Base-by-base conservation (phyloP, 2,329 filamentous ascomycete genomes). In the Basipetospora chlamydospora region DNA sequence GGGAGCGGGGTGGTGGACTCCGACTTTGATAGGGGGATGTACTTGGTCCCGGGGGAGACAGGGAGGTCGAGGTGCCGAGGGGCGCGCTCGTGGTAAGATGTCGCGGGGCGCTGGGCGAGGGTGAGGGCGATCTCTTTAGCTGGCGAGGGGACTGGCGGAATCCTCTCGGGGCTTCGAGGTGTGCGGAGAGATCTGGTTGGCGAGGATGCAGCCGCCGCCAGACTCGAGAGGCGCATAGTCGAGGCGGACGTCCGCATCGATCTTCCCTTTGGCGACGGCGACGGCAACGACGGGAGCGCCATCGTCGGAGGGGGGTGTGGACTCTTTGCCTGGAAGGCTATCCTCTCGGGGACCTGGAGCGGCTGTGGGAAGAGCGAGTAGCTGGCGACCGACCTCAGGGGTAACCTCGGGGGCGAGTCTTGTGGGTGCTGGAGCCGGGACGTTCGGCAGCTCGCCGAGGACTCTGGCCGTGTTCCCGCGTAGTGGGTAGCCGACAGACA, bases 341-440 rank as follows among this genome's bases (percentile, higher is more conserved):
- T 25, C 22, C 35, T 37, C n/a, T 30, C n/a, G n/a, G 28, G 20
- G 16, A 23, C 10, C 35, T 32, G 20, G 21, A 29, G 28, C 12
- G 35, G 28, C 7, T 21, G 35, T 6, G 35, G 35, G 37, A 39
- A 34, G 16, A 39, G 37, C 4, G 30, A 34, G 17, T 39, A 39
- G 25, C 25, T 29, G 15, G 17, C 7, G 12, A 18, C 28, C 12
- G 37, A 17, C 26, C 25, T 16, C 17, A 26, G 28, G 5, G 10
- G 9, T n/a, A 21, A 15, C 21, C 17, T 21, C 30, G n/a, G 11
- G 15, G 21, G 21, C 9, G n/a, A 10, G 11, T 17, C 22, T 16
- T 15, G 33, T 12, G 12, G 25, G 10, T 12, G 16, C 17, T 15
- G 17, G 17, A n/a, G 16, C 22, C 25, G 9, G 12, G 26, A 22